Base-by-base conservation (phyloP, 2,329 filamentous ascomycete genomes). In the Verticillium albo-atrum region DNA sequence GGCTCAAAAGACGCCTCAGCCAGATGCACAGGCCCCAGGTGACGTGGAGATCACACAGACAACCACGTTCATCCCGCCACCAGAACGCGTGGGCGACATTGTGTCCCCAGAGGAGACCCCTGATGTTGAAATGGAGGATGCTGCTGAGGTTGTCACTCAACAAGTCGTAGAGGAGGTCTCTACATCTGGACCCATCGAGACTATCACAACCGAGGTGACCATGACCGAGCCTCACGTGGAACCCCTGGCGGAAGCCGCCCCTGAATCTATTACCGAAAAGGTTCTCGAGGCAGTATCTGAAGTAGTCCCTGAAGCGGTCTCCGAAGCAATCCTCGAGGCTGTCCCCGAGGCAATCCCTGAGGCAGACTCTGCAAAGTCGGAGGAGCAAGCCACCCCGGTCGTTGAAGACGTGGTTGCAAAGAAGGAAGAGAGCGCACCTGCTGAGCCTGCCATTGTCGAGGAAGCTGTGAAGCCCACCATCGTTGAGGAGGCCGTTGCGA, bases 351-450 rank as follows among this genome's bases (percentile, higher is more conserved):
- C n/a, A n/a, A n/a, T n/a, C n/a, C n/a, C n/a, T n/a, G n/a, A n/a
- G n/a, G n/a, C n/a, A n/a, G n/a, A n/a, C n/a, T n/a, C n/a, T n/a
- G n/a, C n/a, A 1, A 58, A 62, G 5, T 10, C 54, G 2, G 56
- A 55, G 25, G 55, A 56, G 14, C 30, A 50, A 30, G 28, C 32
- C 12, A 34, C 59, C 27, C 61, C 57, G 12, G n/a, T 26, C 6
- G 26, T 47, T 12, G 53, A 62, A 26, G 54, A 54, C 6, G 27
- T 59, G 1, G 9, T 59, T 9, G 61, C 42, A 25, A 59, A 42
- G 54, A 55, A 55, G 51, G 59, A 59, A 4, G 32, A 55, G 20
- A 26, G 50, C 26, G 54, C 23, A 3, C 14, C 32, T 2, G 9
- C 27, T 14, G 50, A 23, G 17, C 27, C 56, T 15, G 9, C 56